Conservation (phyloP, 106 monocot genomes). For the Acorus gramineus region DNA sequence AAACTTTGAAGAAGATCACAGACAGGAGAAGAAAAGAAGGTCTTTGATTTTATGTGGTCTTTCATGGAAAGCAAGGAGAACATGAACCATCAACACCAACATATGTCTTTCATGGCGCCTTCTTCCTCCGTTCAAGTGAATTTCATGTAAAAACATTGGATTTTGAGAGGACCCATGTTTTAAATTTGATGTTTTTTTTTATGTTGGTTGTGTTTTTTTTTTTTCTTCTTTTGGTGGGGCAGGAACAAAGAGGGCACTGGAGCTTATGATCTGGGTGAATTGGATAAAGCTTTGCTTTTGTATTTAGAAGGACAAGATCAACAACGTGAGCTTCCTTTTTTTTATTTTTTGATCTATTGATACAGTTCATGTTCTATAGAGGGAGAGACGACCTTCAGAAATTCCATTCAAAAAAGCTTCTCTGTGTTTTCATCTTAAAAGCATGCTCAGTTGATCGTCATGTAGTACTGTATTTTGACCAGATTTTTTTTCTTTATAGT, state of each 20-base stretch:
- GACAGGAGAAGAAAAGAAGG: background rate
- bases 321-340: slow-evolving; percentile 44
- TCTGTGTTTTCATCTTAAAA: slow-evolving; percentile 23
- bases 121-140: slow-evolving; percentile 23
- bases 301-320: slow-evolving; percentile 81
- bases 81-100: slow-evolving; percentile 1
- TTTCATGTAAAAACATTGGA: slow-evolving; percentile 23
- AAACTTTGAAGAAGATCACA: background rate
- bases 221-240: slow-evolving; percentile 3
- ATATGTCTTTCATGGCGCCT: slow-evolving; percentile 20
- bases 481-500: slow-evolving; percentile 13
- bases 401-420: slow-evolving; percentile 8
- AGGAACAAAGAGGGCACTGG: slow-evolving; percentile 32
- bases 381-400: background rate
- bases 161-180: background rate
- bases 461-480: slow-evolving; percentile 36
- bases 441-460: slow-evolving; percentile 13
- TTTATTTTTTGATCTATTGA: background rate
- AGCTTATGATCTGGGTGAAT: slow-evolving; percentile 67
- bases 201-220: background rate
- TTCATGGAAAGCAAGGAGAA: slow-evolving; percentile 6
- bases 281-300: slow-evolving; percentile 85
- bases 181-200: background rate
- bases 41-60: background rate
- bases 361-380: background rate